Evolutionary conservation across 2,329 filamentous ascomycete species (phyloP).

Genomic region (Aspergillus ustus): DNA sequence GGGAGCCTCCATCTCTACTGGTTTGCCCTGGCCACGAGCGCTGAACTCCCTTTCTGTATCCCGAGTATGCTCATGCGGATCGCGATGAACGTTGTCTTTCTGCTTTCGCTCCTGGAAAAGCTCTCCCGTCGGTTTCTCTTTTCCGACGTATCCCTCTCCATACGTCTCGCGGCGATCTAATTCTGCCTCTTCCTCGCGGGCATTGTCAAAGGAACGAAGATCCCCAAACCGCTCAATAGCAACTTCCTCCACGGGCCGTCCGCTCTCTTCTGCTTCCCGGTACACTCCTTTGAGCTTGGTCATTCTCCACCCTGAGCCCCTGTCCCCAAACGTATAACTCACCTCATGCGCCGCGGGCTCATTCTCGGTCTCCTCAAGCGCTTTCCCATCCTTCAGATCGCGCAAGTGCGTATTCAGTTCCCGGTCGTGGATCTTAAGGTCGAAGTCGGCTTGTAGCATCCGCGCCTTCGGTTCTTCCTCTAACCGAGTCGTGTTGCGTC

Average conservation of each 20-base stretch:
- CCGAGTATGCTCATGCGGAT: conserved; percentile 32
- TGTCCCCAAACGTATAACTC: conserved; percentile 84
- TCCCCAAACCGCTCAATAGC: conserved; percentile 81
- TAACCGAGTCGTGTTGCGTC: conserved; percentile 64
- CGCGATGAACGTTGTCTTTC: conserved; percentile 56
- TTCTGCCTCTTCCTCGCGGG: conserved; percentile 90
- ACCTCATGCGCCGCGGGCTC: conserved; percentile 66
- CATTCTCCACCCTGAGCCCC: conserved; percentile 94
- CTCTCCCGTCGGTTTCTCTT: conserved; percentile 86
- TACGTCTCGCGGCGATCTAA: conserved; percentile 81
- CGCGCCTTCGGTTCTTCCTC: conserved; percentile 48
- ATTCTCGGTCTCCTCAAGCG: conserved; percentile 57
- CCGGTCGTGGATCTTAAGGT: conserved; percentile 74
- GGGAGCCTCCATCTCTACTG: conserved; percentile 61
- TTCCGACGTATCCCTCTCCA: conserved; percentile 80
- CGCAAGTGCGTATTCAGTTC: conserved; percentile 78
- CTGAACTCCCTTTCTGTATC: conserved; percentile 43
- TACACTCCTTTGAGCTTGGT: conserved; percentile 89
- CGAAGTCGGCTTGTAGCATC: conserved; percentile 61
- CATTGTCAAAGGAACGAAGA: conserved; percentile 85
- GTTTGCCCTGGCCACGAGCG: conserved; percentile 57
- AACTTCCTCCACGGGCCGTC: conserved; percentile 76
- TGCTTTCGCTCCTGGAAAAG: conserved; percentile 77
- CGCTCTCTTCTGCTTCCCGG: conserved; percentile 73
- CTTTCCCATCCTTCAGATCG: conserved; percentile 63